Conservation (phyloP, 768 basidiomycete species). For the Podaxis mareebaensis region DNA sequence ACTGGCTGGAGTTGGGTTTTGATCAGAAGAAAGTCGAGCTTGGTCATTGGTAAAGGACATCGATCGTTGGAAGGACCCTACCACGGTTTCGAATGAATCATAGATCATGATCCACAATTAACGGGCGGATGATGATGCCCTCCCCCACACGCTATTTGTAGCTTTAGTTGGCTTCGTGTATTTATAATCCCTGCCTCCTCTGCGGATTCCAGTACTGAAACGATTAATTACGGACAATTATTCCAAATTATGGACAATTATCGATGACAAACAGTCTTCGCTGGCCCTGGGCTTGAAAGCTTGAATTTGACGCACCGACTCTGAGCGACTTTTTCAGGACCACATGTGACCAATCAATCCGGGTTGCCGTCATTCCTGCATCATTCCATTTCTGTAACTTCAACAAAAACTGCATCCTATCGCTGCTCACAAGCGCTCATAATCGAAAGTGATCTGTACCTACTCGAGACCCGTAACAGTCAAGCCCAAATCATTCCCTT, state of each 20-base stretch:
- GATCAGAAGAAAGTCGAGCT: constrained; percentile 43
- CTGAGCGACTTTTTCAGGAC: not conserved
- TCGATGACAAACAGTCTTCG: not conserved
- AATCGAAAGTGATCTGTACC: not conserved
- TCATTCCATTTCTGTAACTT: not conserved
- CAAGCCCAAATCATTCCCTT: not conserved
- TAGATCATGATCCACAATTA: no score
- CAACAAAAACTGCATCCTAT: not conserved
- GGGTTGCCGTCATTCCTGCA: not conserved
- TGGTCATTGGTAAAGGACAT: constrained; percentile 64
- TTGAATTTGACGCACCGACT: not conserved
- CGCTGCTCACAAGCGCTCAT: not conserved
- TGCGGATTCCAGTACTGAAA: not conserved
- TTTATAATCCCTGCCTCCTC: not conserved
- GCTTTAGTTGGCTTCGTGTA: not conserved
- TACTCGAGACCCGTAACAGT: not conserved
- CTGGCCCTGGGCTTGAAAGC: not conserved
- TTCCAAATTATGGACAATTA: not conserved
- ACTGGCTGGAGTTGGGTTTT: constrained; percentile 69
- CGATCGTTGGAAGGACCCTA: not conserved
- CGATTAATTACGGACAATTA: not conserved
- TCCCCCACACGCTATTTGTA: not conserved
- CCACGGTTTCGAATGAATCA: no score
- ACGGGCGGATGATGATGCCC: no score
- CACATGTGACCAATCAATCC: not conserved